phyloP scores from a whole-genome alignment of 805 yeast species.

The Phaffomyces opuntiae region DNA sequence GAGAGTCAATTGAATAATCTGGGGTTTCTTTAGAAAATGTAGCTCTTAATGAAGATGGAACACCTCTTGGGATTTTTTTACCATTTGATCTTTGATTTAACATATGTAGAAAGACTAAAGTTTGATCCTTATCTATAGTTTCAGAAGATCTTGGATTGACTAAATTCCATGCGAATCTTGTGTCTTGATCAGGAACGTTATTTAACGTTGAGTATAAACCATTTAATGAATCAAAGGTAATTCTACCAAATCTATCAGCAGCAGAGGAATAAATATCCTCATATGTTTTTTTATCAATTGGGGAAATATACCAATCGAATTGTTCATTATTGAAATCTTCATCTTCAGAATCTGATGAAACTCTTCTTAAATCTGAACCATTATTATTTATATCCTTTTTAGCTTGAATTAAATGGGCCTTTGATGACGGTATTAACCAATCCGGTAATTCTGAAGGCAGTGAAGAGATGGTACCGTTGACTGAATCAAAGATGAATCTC shows the following conservation, averaged over 20 bases:
- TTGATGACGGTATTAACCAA: conserved; percentile 90
- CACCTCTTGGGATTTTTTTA: conserved; percentile 81
- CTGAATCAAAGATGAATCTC: conserved; percentile 88
- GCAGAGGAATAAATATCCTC: conserved; percentile 70
- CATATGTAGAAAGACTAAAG: conserved; percentile 81
- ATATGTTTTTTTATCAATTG: conserved; percentile 72
- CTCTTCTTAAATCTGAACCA: conserved; percentile 15
- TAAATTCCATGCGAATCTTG: conserved; percentile 88
- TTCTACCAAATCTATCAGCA: conserved; percentile 73
- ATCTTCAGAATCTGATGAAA: conserved; percentile 56
- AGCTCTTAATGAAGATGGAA: conserved; percentile 89
- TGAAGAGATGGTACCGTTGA: conserved; percentile 57
- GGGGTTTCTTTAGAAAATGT: conserved; percentile 84
- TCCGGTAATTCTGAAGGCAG: conserved; percentile 75
- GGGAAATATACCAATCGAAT: conserved; percentile 96
- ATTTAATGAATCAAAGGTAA: conserved; percentile 63
- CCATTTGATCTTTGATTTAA: conserved; percentile 84
- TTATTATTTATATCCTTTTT: conserved; percentile 45
- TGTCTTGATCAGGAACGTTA: conserved; percentile 76
- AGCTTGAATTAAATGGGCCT: conserved; percentile 80
- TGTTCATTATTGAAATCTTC: conserved; percentile 23
- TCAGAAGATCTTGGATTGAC: conserved; percentile 86
- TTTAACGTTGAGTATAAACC: conserved; percentile 62
- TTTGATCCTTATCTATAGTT: conserved; percentile 91
- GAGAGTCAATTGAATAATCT: conserved; percentile 55